Evolutionary conservation across 495 filamentous ascomycete genomes (phyloP), one percentile per base, ranked within the genome.

Genomic region (Penicillium roqueforti): DNA sequence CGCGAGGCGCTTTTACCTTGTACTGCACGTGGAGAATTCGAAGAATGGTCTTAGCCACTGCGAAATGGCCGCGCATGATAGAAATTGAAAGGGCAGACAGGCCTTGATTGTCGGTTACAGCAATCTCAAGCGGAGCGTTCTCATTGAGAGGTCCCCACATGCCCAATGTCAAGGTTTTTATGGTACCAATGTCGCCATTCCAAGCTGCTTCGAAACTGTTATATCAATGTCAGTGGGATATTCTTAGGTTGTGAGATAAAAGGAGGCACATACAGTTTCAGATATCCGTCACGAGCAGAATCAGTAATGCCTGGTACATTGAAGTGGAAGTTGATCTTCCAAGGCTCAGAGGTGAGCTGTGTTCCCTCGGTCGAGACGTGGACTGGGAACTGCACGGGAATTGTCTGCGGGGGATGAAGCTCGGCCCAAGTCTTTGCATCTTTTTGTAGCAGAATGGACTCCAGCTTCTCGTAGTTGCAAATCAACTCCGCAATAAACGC

Each of bases 21-120:
- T 85, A 89, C 60, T 93, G 89, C 0, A 78, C 80, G 11, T 78
- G 68, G 1, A 76, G 72, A 53, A 93, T 91, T 43, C 83, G 77
- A 5, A 92, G 60, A 18, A 92, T 82, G 10, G 72, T 73, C 56
- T 74, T 82, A 10, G 87, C 86, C 14, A 81, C 68, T 3, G 79
- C 72, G 32, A 76, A 63, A 57, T 92, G 83, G 1, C 83, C 82
- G 9, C 82, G 76, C 14, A 82, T 59, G 20, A 89, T 71, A 1
- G 87, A 83, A 36, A 92, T 71, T 3, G 78, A 77, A 55, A 92
- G 86, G 0, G 87, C 82, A 1, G 72, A 75, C 28, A 76, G 70
- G 1, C 65, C 55, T 31, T 65, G 29, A 0, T 42, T 22, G 57
- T 87, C 86, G 2, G 56, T 43, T 1, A 82, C 74, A 0, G 86